Percentiles rank a stretch among this genome's conserved stretches.
Evolutionary conservation across 257 asterid genomes (phyloP).

Genomic region (Nicotiana tomentosiformis): DNA sequence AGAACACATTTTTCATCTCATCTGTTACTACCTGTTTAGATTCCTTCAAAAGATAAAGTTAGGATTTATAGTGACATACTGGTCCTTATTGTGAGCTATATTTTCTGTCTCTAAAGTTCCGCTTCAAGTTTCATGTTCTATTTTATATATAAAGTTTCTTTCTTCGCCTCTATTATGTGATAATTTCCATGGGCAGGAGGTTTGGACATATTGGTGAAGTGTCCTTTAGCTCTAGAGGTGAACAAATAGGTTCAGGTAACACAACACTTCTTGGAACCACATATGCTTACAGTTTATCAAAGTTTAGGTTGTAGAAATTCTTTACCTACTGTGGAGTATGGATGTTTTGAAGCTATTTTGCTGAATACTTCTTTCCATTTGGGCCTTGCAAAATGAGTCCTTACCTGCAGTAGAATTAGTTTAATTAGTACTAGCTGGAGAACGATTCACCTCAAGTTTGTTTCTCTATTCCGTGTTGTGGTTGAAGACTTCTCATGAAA

Average conservation of each 20-base stretch:
- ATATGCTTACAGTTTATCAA: background rate
- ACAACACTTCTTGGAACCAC: background rate
- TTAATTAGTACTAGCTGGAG: background rate
- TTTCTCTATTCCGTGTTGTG: background rate
- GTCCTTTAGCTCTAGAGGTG: background rate
- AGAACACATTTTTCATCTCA: background rate
- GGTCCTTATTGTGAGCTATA: background rate
- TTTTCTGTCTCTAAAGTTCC: background rate
- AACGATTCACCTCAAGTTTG: background rate
- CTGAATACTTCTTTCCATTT: constrained; percentile 77
- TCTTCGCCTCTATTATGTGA: background rate
- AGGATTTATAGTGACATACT: background rate
- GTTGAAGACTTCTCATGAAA: background rate
- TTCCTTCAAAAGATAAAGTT: background rate
- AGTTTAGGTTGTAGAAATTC: constrained; percentile 1
- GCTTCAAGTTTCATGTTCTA: background rate
- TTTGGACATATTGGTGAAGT: background rate
- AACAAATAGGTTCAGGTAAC: background rate
- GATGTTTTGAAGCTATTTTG: constrained; percentile 74
- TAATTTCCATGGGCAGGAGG: background rate
- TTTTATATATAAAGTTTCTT: background rate
- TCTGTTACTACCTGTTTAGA: background rate
- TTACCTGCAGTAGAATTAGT: constrained; percentile 47
- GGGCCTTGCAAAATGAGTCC: constrained; percentile 43
- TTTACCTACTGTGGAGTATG: constrained; percentile 78